Percentiles rank a stretch among this genome's conserved stretches.
phyloP scores from a whole-genome alignment of 495 filamentous ascomycete species.

The Durotheca rogersii region DNA sequence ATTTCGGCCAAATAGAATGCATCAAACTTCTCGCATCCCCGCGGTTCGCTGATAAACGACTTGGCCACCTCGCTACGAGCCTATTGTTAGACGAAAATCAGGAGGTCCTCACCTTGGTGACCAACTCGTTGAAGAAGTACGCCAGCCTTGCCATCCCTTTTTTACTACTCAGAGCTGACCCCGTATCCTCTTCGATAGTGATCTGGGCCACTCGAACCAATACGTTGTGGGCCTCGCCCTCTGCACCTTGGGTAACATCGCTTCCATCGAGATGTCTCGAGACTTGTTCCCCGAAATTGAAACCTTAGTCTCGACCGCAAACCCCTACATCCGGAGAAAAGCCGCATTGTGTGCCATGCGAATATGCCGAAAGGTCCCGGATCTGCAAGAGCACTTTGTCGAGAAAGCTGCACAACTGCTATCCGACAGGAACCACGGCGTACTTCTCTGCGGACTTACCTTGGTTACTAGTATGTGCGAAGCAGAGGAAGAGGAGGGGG shows the following conservation, averaged over 20 bases:
- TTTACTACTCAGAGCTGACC: conserved; percentile 27
- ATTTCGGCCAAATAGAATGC: conserved; percentile 99
- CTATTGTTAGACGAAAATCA: conserved; percentile 96
- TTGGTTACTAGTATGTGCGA: conserved; percentile 91
- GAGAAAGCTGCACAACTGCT: conserved; percentile 90
- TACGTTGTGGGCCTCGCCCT: conserved; percentile 96
- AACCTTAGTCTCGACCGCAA: conserved; percentile 81
- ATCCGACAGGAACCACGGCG: conserved; percentile 89
- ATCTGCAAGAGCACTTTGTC: conserved; percentile 93
- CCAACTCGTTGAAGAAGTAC: conserved; percentile 95
- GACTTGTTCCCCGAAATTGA: conserved; percentile 96
- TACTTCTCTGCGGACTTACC: conserved; percentile 88
- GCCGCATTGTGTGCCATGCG: conserved; percentile 99
- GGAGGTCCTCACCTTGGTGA: conserved; percentile 94
- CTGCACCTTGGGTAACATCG: conserved; percentile 94
- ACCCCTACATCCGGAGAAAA: conserved; percentile 96
- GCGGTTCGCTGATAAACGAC: conserved; percentile 94
- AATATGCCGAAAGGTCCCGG: conserved; percentile 95
- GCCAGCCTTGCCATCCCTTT: conserved; percentile 21
- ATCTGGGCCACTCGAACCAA: conserved; percentile 95
- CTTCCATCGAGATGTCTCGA: conserved; percentile 97
- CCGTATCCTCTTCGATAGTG: conserved; percentile 56
- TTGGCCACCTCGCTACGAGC: conserved; percentile 96
- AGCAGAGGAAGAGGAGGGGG: conserved; percentile 85
- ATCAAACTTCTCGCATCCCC: conserved; percentile 95